Conservation (phyloP, 768 basidiomycete genomes). For the Austroboletus eburneus region DNA sequence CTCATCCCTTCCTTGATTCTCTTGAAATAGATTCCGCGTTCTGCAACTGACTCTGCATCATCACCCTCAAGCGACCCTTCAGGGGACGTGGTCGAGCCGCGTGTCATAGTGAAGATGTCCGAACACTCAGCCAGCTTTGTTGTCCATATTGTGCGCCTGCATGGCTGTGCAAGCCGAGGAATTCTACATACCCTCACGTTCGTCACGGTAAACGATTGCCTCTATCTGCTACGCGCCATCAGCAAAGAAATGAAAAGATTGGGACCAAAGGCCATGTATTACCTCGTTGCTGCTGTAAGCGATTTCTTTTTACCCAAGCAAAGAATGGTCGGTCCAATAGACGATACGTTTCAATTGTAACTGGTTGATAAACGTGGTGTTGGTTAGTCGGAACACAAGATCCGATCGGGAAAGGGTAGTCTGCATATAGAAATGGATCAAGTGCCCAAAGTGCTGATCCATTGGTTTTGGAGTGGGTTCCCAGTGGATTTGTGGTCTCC, state of each 20-base stretch:
- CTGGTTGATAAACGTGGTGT: conserved; percentile 1
- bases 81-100: conserved; percentile 29
- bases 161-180: conserved; percentile 68
- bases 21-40: conserved; percentile 55
- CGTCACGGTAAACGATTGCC: conserved; percentile 93
- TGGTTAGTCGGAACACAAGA: conserved; percentile 90
- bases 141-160: conserved; percentile 73
- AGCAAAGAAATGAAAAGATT: conserved; percentile 72
- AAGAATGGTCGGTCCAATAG: conserved; percentile 65
- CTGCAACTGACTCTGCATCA: conserved; percentile 17
- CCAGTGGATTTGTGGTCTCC: conserved; percentile 87
- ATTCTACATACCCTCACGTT: conserved; percentile 84
- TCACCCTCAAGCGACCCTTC: conserved; percentile 30
- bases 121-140: conserved; percentile 59
- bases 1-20: conserved; percentile 96
- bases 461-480: conserved; percentile 91
- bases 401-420: conserved; percentile 94
- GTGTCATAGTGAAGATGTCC: conserved; percentile 62
- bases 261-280: conserved; percentile 80
- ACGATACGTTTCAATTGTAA: not conserved
- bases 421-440: conserved; percentile 98
- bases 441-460: conserved; percentile 93
- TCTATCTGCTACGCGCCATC: conserved; percentile 84
- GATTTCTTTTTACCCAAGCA: conserved; percentile 96
- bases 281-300: conserved; percentile 95